Conservation (phyloP, 2,329 filamentous ascomycete genomes). For the Apiospora marii region DNA sequence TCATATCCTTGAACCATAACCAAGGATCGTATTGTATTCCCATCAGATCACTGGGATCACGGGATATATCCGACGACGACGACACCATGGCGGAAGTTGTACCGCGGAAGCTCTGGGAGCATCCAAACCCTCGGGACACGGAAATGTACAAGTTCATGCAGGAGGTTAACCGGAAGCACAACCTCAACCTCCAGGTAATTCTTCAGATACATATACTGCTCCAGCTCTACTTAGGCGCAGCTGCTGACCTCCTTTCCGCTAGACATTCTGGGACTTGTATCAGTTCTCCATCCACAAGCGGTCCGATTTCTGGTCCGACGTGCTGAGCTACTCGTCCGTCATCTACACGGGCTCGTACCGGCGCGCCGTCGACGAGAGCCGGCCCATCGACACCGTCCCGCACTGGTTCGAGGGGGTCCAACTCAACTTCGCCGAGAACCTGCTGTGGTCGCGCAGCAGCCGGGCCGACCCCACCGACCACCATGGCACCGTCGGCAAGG, state of each 20-base stretch:
- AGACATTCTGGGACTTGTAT: conserved; percentile 76
- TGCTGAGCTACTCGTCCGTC: conserved; percentile 66
- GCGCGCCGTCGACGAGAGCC: conserved; percentile 71
- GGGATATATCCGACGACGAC: background rate
- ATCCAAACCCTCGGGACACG: conserved; percentile 67
- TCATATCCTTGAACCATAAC: background rate
- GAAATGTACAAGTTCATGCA: conserved; percentile 74
- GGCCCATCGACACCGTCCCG: conserved; percentile 75
- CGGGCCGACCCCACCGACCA: conserved; percentile 49
- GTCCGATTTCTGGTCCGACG: conserved; percentile 69
- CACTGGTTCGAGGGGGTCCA: conserved; percentile 78
- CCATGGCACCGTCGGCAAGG: conserved; percentile 67
- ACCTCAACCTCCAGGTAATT: conserved; percentile 63
- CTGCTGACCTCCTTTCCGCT: conserved; percentile 28
- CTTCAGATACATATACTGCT: background rate
- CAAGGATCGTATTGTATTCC: background rate
- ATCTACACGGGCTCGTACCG: conserved; percentile 69
- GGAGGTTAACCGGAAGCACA: conserved; percentile 64
- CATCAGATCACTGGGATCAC: background rate
- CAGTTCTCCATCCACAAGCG: conserved; percentile 71
- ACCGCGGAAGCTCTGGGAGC: conserved; percentile 74
- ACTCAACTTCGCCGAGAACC: conserved; percentile 83
- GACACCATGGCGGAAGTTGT: conserved; percentile 36
- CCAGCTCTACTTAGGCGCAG: conserved; percentile 30
- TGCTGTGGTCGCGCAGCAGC: conserved; percentile 66